These are phyloP conservation scores for Colletotrichum nymphaeae DNA, from an alignment of 2,329 filamentous ascomycete species.

Conservation along the genomic window DNA sequence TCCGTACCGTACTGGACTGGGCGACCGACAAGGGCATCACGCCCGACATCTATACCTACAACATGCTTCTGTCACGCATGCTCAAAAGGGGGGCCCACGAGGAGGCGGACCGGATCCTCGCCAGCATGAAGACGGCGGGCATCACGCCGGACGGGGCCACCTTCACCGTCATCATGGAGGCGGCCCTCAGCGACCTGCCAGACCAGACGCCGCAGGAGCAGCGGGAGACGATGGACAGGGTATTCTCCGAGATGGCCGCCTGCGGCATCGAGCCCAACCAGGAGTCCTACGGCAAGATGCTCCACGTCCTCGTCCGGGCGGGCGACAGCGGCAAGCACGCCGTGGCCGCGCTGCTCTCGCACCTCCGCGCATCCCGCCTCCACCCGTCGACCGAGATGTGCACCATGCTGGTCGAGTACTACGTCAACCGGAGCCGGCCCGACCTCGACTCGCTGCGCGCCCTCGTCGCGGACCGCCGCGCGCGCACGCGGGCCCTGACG, in stretches of 20 bases:
- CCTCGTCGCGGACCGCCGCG: constrained; percentile 64
- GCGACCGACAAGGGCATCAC: constrained; percentile 65
- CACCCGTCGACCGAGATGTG: constrained; percentile 74
- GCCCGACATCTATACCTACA: constrained; percentile 72
- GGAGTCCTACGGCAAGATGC: constrained; percentile 76
- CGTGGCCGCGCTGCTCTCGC: constrained; percentile 69
- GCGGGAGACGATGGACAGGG: constrained; percentile 58
- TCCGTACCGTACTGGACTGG: constrained; percentile 68
- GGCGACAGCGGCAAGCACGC: constrained; percentile 56
- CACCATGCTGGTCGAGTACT: constrained; percentile 78
- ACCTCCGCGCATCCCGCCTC: constrained; percentile 68
- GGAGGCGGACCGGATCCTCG: constrained; percentile 64
- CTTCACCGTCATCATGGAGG: constrained; percentile 78
- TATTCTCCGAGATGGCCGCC: constrained; percentile 68
- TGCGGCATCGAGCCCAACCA: constrained; percentile 69
- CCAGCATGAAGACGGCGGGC: constrained; percentile 66
- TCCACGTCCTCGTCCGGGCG: constrained; percentile 69
- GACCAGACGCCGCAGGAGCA: constrained; percentile 60
- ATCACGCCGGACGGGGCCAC: constrained; percentile 75
- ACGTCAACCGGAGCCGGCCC: constrained; percentile 69
- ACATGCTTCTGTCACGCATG: constrained; percentile 73
- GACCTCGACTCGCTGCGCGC: constrained; percentile 69
- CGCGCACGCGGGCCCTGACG: constrained; percentile 34
- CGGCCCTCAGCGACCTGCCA: constrained; percentile 58
- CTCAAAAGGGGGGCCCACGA: constrained; percentile 60